Percentiles rank a stretch among this genome's conserved stretches.
Evolutionary conservation across 2,329 filamentous ascomycete genomes (phyloP).

Genomic region (Hymenoscyphus infarciens): DNA sequence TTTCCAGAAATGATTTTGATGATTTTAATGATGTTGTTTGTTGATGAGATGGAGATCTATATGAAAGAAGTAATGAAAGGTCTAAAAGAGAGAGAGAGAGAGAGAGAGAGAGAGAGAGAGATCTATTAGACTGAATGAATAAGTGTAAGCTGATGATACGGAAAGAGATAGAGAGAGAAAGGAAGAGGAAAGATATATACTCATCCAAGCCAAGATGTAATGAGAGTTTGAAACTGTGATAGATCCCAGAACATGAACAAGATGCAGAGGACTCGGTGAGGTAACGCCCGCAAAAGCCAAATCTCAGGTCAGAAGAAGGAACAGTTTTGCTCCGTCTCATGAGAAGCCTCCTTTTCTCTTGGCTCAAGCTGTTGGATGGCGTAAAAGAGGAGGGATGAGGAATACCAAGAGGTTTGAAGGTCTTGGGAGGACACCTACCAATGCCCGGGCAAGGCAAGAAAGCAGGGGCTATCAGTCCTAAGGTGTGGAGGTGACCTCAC

Average conservation of each 20-base stretch:
- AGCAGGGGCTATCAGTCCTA: not conserved
- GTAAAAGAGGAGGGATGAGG: not conserved
- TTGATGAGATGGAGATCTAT: not conserved
- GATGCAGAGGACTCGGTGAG: not conserved
- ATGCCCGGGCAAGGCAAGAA: not conserved
- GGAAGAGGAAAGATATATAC: not conserved
- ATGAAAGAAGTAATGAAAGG: not conserved
- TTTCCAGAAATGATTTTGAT: not conserved
- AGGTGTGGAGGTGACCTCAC: not conserved
- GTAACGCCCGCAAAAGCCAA: not conserved
- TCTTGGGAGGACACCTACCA: not conserved
- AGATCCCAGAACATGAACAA: not conserved
- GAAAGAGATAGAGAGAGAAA: not conserved
- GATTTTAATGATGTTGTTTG: constrained; percentile 4
- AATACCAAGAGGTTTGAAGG: constrained; percentile 9
- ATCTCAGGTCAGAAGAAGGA: not conserved
- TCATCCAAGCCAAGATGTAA: not conserved
- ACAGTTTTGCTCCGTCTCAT: not conserved
- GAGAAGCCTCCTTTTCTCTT: constrained; percentile 7
- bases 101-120: not conserved
- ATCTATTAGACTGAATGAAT: not conserved
- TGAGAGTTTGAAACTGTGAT: not conserved
- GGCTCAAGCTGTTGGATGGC: not conserved
- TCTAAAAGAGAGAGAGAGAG: not conserved
- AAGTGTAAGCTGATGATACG: not conserved